Percentiles rank a stretch among this genome's conserved stretches.
Evolutionary conservation across 805 yeast species (phyloP).

Genomic region (Yamadazyma endophytica): DNA sequence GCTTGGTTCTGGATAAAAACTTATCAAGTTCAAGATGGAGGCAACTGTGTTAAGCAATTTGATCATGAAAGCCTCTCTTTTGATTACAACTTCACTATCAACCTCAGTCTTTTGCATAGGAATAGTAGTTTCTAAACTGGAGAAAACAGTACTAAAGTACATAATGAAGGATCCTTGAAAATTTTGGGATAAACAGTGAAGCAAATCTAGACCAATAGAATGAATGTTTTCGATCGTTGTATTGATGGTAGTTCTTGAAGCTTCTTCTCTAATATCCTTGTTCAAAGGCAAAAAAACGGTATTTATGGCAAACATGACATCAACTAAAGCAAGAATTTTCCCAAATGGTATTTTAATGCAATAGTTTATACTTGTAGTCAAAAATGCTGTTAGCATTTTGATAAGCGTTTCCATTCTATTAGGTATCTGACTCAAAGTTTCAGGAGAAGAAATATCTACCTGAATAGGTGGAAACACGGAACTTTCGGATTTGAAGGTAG

Average conservation of each 20-base stretch:
- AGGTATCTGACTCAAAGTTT: slow-evolving; percentile 48
- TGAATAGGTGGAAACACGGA: slow-evolving; percentile 42
- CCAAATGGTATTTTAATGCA: slow-evolving; percentile 65
- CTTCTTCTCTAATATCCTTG: slow-evolving; percentile 55
- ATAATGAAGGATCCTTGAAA: slow-evolving; percentile 42
- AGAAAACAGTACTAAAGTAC: slow-evolving; percentile 46
- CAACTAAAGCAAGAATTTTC: slow-evolving; percentile 45
- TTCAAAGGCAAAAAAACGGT: slow-evolving; percentile 51
- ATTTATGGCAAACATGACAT: slow-evolving; percentile 53
- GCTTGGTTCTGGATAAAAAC: slow-evolving; percentile 46
- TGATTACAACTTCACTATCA: slow-evolving; percentile 26
- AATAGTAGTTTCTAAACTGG: slow-evolving; percentile 53
- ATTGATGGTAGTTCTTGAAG: slow-evolving; percentile 41
- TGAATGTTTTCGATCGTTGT: slow-evolving; percentile 44
- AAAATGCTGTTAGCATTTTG: slow-evolving; percentile 35
- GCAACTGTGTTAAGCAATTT: slow-evolving; percentile 27
- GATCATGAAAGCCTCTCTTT: slow-evolving; percentile 38
- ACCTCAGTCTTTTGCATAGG: slow-evolving; percentile 45
- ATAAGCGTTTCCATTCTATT: slow-evolving; percentile 46
- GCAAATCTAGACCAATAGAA: slow-evolving; percentile 38
- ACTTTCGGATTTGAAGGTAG: slow-evolving; percentile 21
- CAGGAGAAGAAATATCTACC: slow-evolving; percentile 57
- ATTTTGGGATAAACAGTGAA: slow-evolving; percentile 29
- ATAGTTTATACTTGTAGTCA: slow-evolving; percentile 49
- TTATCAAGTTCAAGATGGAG: slow-evolving; percentile 28